Conservation (phyloP, 495 filamentous ascomycete species). For the Aspergillus cavernicola region DNA sequence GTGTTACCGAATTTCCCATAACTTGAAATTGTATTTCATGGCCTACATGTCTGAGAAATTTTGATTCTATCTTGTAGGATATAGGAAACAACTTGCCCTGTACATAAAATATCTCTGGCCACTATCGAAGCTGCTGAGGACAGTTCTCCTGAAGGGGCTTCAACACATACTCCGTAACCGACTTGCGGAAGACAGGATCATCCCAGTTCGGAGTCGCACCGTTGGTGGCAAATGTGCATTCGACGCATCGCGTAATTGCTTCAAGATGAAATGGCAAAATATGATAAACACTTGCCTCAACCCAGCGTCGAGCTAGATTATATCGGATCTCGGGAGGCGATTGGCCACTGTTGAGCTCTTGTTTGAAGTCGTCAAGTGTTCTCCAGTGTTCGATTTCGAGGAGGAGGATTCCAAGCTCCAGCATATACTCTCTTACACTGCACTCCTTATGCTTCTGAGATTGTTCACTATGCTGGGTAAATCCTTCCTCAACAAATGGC, state of each 20-base stretch:
- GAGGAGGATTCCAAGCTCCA: constrained; percentile 12
- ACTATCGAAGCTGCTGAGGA: not conserved
- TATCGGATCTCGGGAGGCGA: not conserved
- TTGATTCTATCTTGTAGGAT: too few relatives aligned
- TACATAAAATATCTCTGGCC: too few relatives aligned
- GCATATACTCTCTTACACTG: not conserved
- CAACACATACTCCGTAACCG: constrained; percentile 8
- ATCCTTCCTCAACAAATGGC: not conserved
- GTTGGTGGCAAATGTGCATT: constrained; percentile 8
- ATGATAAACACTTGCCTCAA: not conserved
- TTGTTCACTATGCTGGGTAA: not conserved
- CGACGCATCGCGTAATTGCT: constrained; percentile 2
- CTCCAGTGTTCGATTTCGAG: constrained; percentile 4
- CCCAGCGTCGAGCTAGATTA: not conserved
- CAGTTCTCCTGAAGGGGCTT: constrained; percentile 10
- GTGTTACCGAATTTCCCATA: too few relatives aligned
- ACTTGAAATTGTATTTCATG: too few relatives aligned
- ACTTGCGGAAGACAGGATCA: constrained; percentile 5
- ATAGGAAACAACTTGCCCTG: too few relatives aligned
- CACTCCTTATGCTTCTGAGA: too few relatives aligned
- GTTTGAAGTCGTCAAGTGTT: not conserved
- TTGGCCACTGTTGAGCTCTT: not conserved
- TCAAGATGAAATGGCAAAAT: constrained; percentile 4
- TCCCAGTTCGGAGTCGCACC: not conserved
- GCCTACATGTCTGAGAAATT: too few relatives aligned